phyloP scores from a whole-genome alignment of 208 protist species.

The Vickermania spadyakhi region DNA sequence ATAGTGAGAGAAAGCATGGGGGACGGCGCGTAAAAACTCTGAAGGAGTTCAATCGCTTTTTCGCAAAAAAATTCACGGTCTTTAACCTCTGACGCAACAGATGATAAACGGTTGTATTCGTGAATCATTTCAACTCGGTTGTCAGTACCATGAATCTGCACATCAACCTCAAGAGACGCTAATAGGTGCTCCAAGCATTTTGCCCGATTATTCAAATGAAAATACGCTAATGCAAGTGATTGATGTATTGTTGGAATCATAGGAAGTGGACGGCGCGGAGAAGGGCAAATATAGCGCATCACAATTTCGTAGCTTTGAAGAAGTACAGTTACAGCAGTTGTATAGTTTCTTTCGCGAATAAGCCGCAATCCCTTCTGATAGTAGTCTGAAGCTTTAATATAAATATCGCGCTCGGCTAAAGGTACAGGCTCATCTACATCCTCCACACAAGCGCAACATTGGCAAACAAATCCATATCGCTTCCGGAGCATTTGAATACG shows the following conservation, averaged over 20 bases:
- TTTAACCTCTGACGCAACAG: conserved; percentile 19
- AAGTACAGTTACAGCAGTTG: conserved; percentile 68
- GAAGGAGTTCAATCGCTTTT: conserved; percentile 50
- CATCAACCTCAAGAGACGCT: conserved; percentile 36
- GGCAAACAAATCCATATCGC: conserved; percentile 74
- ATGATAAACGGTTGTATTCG: conserved; percentile 69
- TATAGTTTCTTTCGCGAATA: conserved; percentile 64
- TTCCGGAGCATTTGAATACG: conserved; percentile 53
- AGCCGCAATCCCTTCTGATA: conserved; percentile 85
- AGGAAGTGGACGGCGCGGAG: conserved; percentile 61
- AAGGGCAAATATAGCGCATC: conserved; percentile 77
- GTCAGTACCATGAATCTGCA: conserved; percentile 40
- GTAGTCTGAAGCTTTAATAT: conserved; percentile 76
- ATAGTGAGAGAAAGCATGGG: conserved; percentile 36
- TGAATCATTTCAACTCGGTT: conserved; percentile 51
- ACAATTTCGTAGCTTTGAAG: conserved; percentile 80
- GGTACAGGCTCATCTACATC: conserved; percentile 66
- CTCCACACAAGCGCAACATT: conserved; percentile 43
- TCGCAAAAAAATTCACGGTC: conserved; percentile 29
- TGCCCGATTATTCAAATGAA: conserved; percentile 41
- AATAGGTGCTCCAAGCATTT: conserved; percentile 77
- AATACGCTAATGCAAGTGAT: conserved; percentile 75
- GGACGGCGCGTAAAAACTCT: conserved; percentile 64
- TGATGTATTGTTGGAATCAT: conserved; percentile 85
- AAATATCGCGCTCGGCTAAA: conserved; percentile 53